Evolutionary conservation across 106 monocot species (phyloP).

Genomic region (Gastrodia elata): DNA sequence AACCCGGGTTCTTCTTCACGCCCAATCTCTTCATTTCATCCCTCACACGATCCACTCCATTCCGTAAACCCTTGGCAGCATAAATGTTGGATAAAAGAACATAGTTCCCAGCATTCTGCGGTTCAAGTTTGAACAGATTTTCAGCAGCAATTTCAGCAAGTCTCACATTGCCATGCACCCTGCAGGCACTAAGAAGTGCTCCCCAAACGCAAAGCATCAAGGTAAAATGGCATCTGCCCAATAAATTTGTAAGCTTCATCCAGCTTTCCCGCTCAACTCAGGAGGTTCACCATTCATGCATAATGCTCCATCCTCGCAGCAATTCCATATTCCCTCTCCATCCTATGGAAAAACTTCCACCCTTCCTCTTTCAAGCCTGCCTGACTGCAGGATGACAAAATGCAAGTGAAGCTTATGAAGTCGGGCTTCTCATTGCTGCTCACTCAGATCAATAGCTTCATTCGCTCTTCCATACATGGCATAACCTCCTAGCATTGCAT

Average conservation of each 20-base stretch:
- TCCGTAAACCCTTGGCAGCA: constrained; percentile 54
- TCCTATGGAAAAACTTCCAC: constrained; percentile 40
- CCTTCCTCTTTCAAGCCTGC: constrained; percentile 49
- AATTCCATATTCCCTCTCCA: constrained; percentile 38
- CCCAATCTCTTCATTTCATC: constrained; percentile 52
- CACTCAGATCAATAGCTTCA: constrained; percentile 31
- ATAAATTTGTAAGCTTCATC: constrained; percentile 53
- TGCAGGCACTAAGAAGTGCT: constrained; percentile 64
- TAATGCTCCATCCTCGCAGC: constrained; percentile 59
- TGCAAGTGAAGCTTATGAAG: constrained; percentile 53
- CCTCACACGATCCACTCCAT: constrained; percentile 43
- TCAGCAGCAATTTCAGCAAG: constrained; percentile 74
- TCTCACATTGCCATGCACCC: constrained; percentile 41
- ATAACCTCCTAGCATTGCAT: constrained; percentile 67
- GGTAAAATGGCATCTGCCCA: constrained; percentile 36
- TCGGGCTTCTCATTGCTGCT: constrained; percentile 39
- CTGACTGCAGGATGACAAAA: constrained; percentile 65
- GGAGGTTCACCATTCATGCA: constrained; percentile 71
- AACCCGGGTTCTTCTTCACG: constrained; percentile 63
- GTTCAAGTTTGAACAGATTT: constrained; percentile 59
- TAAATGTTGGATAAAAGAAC: constrained; percentile 75
- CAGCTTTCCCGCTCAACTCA: constrained; percentile 55
- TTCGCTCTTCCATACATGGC: constrained; percentile 67
- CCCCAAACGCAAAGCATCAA: constrained; percentile 87
- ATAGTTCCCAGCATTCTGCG: constrained; percentile 71